Conservation (phyloP, 768 basidiomycete species). For the Rhizopogon salebrosus region DNA sequence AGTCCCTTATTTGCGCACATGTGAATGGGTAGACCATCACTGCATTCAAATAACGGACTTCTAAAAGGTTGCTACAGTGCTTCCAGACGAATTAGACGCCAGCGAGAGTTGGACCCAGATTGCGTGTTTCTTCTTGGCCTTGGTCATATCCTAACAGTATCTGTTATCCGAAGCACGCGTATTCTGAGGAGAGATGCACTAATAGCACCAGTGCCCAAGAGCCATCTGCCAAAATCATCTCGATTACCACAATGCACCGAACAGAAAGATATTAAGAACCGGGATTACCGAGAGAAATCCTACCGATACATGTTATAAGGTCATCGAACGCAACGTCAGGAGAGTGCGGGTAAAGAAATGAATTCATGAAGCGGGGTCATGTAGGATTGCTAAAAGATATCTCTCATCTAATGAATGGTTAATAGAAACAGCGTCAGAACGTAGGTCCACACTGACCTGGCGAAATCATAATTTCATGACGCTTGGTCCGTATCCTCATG, state of each 20-base stretch:
- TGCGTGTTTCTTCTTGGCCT: too few species aligned
- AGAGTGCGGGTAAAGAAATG: background rate
- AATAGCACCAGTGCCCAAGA: too few species aligned
- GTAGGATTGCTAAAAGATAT: slow-evolving; percentile 79
- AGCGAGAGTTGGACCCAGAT: too few species aligned
- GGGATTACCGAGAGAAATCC: background rate
- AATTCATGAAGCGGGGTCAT: slow-evolving; percentile 56
- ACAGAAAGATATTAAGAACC: background rate
- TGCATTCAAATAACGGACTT: too few species aligned
- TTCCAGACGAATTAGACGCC: too few species aligned
- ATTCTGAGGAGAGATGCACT: too few species aligned
- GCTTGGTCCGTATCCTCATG: slow-evolving; percentile 85
- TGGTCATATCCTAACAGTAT: too few species aligned
- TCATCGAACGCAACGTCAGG: background rate
- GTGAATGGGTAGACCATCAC: too few species aligned
- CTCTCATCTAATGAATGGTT: slow-evolving; percentile 52
- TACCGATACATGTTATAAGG: background rate
- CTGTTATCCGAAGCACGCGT: too few species aligned
- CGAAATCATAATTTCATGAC: slow-evolving; percentile 92
- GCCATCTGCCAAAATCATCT: too few species aligned
- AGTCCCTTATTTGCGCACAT: too few species aligned
- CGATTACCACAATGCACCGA: background rate
- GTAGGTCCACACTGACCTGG: slow-evolving; percentile 56
- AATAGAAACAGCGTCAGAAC: background rate
- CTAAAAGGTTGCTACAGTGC: too few species aligned